Percentiles rank a stretch among this genome's conserved stretches.
These are phyloP conservation scores for peach (Prunus persica) DNA, from an alignment of 306 rosid genomes.

Conservation along the genomic window Prunus_persica_NCBIv2 NC_034009.1:33012001-33012500, in stretches of 20 bases:
- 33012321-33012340: slow-evolving; percentile 38
- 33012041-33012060: too few relatives aligned
- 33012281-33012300: background rate
- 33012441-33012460: slow-evolving; percentile 34
- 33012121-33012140: slow-evolving; percentile 44
- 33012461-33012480: slow-evolving; percentile 29
- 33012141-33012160: slow-evolving; percentile 25
- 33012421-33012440: slow-evolving; percentile 49
- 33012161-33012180: slow-evolving; percentile 31
- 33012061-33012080: too few relatives aligned
- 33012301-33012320: slow-evolving; percentile 45
- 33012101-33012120: slow-evolving; percentile 44
- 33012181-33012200: slow-evolving; percentile 46
- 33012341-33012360: slow-evolving; percentile 32
- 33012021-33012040: background rate
- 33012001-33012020: too few relatives aligned
- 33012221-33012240: background rate
- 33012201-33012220: slow-evolving; percentile 41
- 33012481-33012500: slow-evolving; percentile 46
- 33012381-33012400: slow-evolving; percentile 30
- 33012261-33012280: too few relatives aligned
- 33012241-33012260: too few relatives aligned
- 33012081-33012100: slow-evolving; percentile 39
- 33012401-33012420: slow-evolving; percentile 36
- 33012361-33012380: slow-evolving; percentile 30